Evolutionary conservation across 1,284 basidiomycete species (phyloP).

Genomic region (Austropuccinia psidii): DNA sequence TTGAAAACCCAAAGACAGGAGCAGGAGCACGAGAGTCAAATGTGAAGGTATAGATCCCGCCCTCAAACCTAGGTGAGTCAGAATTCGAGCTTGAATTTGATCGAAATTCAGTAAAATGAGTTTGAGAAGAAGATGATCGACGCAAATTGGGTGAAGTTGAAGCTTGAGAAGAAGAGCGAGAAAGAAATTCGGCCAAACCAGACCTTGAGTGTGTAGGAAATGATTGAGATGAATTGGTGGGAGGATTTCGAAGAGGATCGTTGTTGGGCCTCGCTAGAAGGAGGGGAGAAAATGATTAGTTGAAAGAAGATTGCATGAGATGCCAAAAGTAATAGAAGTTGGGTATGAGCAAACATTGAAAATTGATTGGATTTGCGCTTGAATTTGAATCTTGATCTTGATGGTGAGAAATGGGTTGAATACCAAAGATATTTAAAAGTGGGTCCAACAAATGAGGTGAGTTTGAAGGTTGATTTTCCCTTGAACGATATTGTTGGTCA

Average conservation of each 20-base stretch:
- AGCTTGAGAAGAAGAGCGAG: background rate
- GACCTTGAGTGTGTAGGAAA: background rate
- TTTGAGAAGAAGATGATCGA: background rate
- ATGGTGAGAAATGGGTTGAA: constrained; percentile 1
- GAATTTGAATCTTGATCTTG: background rate
- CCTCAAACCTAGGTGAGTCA: background rate
- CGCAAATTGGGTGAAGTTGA: background rate
- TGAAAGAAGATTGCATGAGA: background rate
- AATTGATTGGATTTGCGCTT: background rate
- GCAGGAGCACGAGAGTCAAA: background rate
- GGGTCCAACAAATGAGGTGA: constrained; percentile 17
- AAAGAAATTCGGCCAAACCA: constrained; percentile 8
- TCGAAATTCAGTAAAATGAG: background rate
- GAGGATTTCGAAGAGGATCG: too few relatives aligned
- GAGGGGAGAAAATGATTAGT: background rate
- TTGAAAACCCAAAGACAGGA: too few relatives aligned
- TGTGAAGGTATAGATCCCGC: constrained; percentile 16
- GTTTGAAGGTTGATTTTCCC: background rate
- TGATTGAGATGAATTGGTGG: background rate
- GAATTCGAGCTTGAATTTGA: background rate
- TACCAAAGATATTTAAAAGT: constrained; percentile 8
- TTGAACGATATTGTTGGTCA: constrained; percentile 14
- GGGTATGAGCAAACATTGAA: background rate
- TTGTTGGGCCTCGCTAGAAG: background rate
- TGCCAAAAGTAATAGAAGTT: background rate